Evolutionary conservation across 106 monocot species (phyloP).

Genomic region (Alisma plantagoaquatica): DNA sequence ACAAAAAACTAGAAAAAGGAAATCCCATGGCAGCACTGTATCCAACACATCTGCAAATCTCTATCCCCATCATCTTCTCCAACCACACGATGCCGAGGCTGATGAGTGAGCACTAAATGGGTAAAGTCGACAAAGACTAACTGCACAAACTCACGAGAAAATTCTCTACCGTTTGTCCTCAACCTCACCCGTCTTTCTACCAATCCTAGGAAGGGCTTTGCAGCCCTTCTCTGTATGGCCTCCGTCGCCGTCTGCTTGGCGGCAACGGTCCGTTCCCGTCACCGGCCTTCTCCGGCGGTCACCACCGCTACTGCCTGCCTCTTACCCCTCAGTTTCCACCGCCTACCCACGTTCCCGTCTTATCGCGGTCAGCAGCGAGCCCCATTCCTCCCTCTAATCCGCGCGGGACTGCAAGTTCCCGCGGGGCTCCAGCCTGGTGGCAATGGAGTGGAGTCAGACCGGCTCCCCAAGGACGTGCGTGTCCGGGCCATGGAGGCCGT

Average conservation of each 20-base stretch:
- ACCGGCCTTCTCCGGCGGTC: neutral
- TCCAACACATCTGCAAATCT: too few relatives aligned
- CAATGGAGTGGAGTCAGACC: constrained; percentile 73
- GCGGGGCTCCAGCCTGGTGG: constrained; percentile 44
- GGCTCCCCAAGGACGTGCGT: constrained; percentile 57
- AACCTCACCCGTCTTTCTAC: too few relatives aligned
- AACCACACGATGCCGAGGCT: too few relatives aligned
- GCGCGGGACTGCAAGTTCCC: constrained; percentile 42
- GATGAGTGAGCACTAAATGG: too few relatives aligned
- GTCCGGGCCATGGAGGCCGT: constrained; percentile 70
- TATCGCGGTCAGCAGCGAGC: neutral
- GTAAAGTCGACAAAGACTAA: too few relatives aligned
- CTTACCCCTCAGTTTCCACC: neutral
- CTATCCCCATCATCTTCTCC: too few relatives aligned
- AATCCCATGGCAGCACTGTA: too few relatives aligned
- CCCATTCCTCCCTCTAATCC: constrained; percentile 15
- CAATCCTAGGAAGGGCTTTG: too few relatives aligned
- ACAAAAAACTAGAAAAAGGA: too few relatives aligned
- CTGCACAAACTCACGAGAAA: too few relatives aligned
- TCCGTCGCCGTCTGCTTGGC: constrained; percentile 1
- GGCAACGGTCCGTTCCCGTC: neutral
- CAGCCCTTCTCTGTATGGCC: constrained; percentile 2
- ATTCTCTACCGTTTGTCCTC: too few relatives aligned
- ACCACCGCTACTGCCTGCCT: neutral
- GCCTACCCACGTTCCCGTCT: neutral